Base-by-base conservation (phyloP, 805 yeast species). In the Pichia cephalocereana region DNA sequence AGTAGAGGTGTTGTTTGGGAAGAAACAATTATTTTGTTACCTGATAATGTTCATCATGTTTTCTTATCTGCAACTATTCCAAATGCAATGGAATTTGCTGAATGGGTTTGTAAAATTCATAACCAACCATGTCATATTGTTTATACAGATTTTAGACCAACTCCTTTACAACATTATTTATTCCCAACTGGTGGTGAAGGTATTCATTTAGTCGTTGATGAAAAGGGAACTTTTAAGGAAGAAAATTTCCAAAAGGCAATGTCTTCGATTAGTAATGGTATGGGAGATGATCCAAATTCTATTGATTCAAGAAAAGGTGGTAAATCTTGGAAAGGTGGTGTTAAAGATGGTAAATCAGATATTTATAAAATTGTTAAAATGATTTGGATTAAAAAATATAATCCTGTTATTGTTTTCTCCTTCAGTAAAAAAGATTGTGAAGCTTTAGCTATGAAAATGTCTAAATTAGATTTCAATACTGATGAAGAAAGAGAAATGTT, bases 1-100 rank as follows among this genome's bases (percentile, higher is more conserved):
- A 91, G 88, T 56, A 81, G 99, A 70, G 99, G 99, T 65, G 99
- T 93, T 46, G 99, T 93, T 36, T 93, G 99, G 99, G 99, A 93
- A 69, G 99, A 93, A 67, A 91, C 97, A 14, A 91, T 93, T 55
- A 93, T 93, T 50, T 71, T 93, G 62, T 73, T 93, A 40, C 99
- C 99, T 6, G 97, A 95, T 59, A 90, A 90, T 71, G 97, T 93
- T 17, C 91, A 86, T 55, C 87, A 90, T 61, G 96, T 91, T 4
- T 86, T 91, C 59, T 69, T 91, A 54, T 89, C 97, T 14, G 99
- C 99, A 6, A 93, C 99, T 0, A 98, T 93, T 8, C 99, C 99
- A n/a, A 93, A 93, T 63, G 91, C 99, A 0, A 85, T 77, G 63
- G 99, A 93, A 62, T 93, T 93, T 73, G 99, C 99, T 10, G 86